Evolutionary conservation across 441 rosid genomes (phyloP).

Genomic region (Syzygium syzygioides): DNA sequence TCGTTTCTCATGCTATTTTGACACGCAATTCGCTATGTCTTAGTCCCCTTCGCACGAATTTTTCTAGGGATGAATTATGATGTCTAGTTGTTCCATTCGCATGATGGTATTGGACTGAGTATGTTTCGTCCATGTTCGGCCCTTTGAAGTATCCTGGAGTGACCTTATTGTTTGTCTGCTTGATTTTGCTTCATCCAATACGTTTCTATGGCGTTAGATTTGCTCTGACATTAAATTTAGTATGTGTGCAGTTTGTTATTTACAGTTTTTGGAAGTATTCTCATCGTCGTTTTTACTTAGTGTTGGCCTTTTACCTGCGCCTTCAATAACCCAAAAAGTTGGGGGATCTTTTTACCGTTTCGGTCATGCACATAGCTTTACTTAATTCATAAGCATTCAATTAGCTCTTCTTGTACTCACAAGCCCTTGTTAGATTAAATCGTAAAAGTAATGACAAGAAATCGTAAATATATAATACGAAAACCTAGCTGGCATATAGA

Average conservation of each 20-base stretch:
- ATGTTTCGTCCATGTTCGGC: background rate
- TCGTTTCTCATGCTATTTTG: too few relatives aligned
- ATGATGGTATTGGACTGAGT: background rate
- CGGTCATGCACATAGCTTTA: background rate
- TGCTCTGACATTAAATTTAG: background rate
- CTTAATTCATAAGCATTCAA: background rate
- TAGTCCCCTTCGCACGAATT: too few relatives aligned
- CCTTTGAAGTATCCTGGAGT: background rate
- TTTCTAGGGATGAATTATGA: too few relatives aligned
- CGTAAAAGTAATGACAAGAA: background rate
- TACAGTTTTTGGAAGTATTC: background rate
- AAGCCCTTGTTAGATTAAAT: background rate
- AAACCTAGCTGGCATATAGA: too few relatives aligned
- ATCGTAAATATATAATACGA: too few relatives aligned
- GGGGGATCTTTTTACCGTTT: background rate
- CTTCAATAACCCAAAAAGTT: background rate
- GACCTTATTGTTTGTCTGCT: background rate
- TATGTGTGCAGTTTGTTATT: background rate
- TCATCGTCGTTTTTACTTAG: too few relatives aligned
- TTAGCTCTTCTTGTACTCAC: background rate
- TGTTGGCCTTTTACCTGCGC: background rate
- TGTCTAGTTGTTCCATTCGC: too few relatives aligned
- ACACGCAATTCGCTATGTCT: background rate
- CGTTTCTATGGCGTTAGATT: background rate
- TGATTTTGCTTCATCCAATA: too few relatives aligned